Evolutionary conservation across 2,329 filamentous ascomycete species (phyloP).

Genomic region (Fusarium miscanthi): DNA sequence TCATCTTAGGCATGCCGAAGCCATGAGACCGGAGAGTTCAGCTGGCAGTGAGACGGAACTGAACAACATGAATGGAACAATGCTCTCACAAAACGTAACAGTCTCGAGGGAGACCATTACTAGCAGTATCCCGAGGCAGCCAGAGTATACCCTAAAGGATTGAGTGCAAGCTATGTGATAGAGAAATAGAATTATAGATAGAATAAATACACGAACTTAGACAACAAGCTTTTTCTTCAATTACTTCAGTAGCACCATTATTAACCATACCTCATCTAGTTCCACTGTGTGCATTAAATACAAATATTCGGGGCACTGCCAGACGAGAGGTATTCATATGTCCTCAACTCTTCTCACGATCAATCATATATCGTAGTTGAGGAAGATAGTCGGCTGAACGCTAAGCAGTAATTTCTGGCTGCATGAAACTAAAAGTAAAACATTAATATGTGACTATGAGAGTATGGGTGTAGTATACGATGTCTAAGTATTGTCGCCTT

Average conservation of each 20-base stretch:
- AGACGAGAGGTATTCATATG: background rate
- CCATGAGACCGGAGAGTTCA: accelerated
- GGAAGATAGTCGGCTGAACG: too few relatives aligned
- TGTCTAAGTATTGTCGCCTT: too few relatives aligned
- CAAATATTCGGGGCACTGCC: background rate
- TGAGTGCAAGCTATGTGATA: background rate
- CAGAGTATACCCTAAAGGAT: too few relatives aligned
- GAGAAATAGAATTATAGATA: background rate
- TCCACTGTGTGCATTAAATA: background rate
- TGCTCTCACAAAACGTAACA: background rate
- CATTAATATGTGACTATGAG: too few relatives aligned
- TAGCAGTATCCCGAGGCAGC: background rate
- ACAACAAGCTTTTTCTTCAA: background rate
- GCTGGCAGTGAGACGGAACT: background rate
- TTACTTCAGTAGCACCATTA: background rate
- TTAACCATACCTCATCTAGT: background rate
- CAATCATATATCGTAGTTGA: too few relatives aligned
- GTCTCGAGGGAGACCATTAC: background rate
- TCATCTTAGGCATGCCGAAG: accelerated
- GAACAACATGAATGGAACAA: background rate
- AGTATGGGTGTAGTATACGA: too few relatives aligned
- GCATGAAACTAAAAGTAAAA: background rate
- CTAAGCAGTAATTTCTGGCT: too few relatives aligned
- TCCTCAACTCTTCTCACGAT: background rate
- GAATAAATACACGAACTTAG: background rate